Conservation (phyloP, 305 asterid genomes). For the Fraxinus xanthoxyloides region DNA sequence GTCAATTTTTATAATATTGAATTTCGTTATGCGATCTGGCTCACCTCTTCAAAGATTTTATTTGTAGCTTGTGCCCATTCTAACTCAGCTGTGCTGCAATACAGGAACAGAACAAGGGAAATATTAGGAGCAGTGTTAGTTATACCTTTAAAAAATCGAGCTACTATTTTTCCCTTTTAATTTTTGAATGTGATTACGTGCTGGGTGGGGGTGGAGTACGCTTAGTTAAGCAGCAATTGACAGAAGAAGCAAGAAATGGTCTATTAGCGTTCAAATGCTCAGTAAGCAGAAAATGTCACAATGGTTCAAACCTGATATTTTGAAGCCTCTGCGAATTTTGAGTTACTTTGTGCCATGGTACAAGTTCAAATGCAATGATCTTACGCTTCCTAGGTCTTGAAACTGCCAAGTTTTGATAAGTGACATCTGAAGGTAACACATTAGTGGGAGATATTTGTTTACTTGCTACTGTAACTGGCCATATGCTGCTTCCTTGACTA, state of each 20-base stretch:
- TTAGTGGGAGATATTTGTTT: slow-evolving; percentile 28
- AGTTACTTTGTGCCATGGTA: slow-evolving; percentile 61
- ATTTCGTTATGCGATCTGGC: slow-evolving; percentile 17
- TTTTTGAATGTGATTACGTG: not conserved
- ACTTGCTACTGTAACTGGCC: slow-evolving; percentile 28
- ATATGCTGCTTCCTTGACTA: slow-evolving; percentile 29
- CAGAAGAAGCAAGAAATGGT: not conserved
- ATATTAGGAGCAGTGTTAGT: slow-evolving; percentile 4
- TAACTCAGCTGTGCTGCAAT: slow-evolving; percentile 45
- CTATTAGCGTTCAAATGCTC: not conserved
- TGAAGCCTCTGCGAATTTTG: slow-evolving; percentile 30
- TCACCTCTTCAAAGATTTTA: slow-evolving; percentile 55
- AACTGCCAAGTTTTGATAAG: slow-evolving; percentile 33
- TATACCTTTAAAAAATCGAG: not conserved
- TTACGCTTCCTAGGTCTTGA: slow-evolving; percentile 57
- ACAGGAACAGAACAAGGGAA: slow-evolving; percentile 12
- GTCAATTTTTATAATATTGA: not conserved
- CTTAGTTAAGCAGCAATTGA: not conserved
- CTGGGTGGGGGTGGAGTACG: not conserved
- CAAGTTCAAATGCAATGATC: slow-evolving; percentile 34
- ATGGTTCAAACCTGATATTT: slow-evolving; percentile 42
- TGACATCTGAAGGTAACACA: slow-evolving; percentile 34
- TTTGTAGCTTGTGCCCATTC: slow-evolving; percentile 59
- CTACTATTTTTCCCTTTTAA: not conserved
- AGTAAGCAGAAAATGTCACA: slow-evolving; percentile 18